phyloP scores from a whole-genome alignment of 2,329 filamentous ascomycete species.

The Emmonsiellopsis sp. region DNA sequence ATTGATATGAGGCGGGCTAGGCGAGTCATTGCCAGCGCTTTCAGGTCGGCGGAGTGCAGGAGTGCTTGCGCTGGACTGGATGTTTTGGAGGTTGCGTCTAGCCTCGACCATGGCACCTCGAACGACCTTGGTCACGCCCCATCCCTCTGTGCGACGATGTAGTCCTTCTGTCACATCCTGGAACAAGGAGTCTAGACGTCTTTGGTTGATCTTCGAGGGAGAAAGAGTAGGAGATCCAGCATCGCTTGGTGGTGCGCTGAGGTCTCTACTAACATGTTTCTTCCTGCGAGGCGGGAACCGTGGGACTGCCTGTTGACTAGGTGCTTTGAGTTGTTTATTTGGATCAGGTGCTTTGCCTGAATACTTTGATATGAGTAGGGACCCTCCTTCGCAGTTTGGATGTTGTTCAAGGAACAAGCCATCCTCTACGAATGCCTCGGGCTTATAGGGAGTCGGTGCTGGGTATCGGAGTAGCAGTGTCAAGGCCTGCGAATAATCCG shows the following conservation, averaged over 20 bases:
- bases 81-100: conserved; percentile 37
- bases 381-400: conserved; percentile 33
- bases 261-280: conserved; percentile 3
- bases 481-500: conserved; percentile 80
- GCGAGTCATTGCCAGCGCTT: conserved; percentile 10
- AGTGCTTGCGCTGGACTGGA: conserved; percentile 30
- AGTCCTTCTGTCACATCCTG: conserved; percentile 42
- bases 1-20: conserved; percentile 9
- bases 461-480: conserved; percentile 80
- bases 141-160: conserved; percentile 39
- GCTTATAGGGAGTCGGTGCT: conserved; percentile 53
- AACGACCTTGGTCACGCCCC: conserved; percentile 41
- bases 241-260: conserved; percentile 13
- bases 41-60: conserved; percentile 17
- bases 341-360: conserved; percentile 35
- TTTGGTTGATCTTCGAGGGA: conserved; percentile 29
- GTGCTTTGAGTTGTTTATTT: conserved; percentile 12
- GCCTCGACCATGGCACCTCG: conserved; percentile 40
- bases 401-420: conserved; percentile 51
- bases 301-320: neutral
- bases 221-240: conserved; percentile 26
- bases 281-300: conserved; percentile 6
- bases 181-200: conserved; percentile 37
- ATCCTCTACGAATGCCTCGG: conserved; percentile 77
- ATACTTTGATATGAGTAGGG: conserved; percentile 38